Percentiles rank a stretch among this genome's conserved stretches.
phyloP scores from a whole-genome alignment of 2,329 filamentous ascomycete genomes.

The Podosphaera aphanis region DNA sequence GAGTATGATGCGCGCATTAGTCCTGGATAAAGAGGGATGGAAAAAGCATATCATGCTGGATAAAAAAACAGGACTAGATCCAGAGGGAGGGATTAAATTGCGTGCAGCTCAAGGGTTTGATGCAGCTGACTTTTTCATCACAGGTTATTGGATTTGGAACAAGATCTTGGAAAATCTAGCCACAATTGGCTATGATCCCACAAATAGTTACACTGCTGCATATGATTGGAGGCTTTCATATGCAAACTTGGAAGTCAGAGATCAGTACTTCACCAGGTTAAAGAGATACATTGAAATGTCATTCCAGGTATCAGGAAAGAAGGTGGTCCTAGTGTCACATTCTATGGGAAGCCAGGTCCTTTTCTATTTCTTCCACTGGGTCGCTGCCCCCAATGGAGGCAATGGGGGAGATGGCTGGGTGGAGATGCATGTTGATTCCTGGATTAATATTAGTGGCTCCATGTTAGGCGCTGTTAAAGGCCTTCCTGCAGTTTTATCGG shows the following conservation, averaged over 20 bases:
- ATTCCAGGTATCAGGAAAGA: constrained; percentile 46
- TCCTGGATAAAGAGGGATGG: constrained; percentile 83
- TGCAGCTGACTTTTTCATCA: constrained; percentile 85
- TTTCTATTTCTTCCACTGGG: constrained; percentile 60
- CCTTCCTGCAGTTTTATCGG: constrained; percentile 70
- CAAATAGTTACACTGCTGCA: constrained; percentile 43
- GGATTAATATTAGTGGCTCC: constrained; percentile 96
- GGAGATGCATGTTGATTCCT: constrained; percentile 68
- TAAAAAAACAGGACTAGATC: constrained; percentile 72
- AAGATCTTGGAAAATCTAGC: constrained; percentile 95
- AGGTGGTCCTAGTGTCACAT: constrained; percentile 72
- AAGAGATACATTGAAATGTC: constrained; percentile 81
- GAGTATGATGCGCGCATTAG: constrained; percentile 93
- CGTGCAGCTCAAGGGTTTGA: constrained; percentile 91
- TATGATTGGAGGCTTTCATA: constrained; percentile 91
- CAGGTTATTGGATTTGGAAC: constrained; percentile 84
- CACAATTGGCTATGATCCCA: constrained; percentile 84
- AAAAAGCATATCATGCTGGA: constrained; percentile 96
- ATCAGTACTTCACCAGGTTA: constrained; percentile 80
- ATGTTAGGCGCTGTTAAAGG: constrained; percentile 92
- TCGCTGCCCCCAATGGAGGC: constrained; percentile 55
- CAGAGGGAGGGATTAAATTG: constrained; percentile 59
- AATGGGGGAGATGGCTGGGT: constrained; percentile 74
- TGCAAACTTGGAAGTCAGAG: constrained; percentile 64
- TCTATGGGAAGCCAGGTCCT: constrained; percentile 95